phyloP scores from a whole-genome alignment of 1,284 basidiomycete genomes.

The Thecaphora frezii region DNA sequence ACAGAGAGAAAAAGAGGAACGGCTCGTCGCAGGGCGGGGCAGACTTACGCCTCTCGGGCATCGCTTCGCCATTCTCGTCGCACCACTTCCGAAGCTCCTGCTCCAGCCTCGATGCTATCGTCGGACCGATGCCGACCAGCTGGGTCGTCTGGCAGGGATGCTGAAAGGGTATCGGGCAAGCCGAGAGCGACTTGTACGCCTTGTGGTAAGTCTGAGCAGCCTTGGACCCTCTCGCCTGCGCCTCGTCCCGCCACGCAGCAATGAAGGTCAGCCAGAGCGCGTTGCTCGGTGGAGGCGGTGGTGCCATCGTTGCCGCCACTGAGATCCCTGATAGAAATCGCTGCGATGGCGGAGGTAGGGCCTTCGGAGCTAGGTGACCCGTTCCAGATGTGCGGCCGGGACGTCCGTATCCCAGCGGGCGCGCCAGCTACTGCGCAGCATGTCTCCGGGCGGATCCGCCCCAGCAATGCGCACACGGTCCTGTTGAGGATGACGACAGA shows the following conservation, averaged over 20 bases:
- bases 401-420: too few relatives aligned
- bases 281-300: constrained; percentile 11
- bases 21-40: neutral
- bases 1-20: too few relatives aligned
- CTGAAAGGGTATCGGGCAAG: constrained; percentile 34
- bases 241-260: constrained; percentile 41
- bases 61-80: constrained; percentile 15
- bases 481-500: too few relatives aligned
- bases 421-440: too few relatives aligned
- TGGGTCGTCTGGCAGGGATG: constrained; percentile 48
- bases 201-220: constrained; percentile 40
- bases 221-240: constrained; percentile 40
- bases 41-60: constrained; percentile 33
- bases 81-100: constrained; percentile 47
- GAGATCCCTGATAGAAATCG: too few relatives aligned
- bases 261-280: constrained; percentile 48
- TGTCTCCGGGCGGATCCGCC: too few relatives aligned
- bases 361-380: too few relatives aligned
- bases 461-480: too few relatives aligned
- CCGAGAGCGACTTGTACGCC: constrained; percentile 40
- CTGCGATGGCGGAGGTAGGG: too few relatives aligned
- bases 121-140: constrained; percentile 45
- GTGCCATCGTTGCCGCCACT: neutral
- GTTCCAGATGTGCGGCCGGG: too few relatives aligned
- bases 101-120: constrained; percentile 45